Evolutionary conservation across 805 yeast species (phyloP).

Genomic region (Candida methanosorbosa): DNA sequence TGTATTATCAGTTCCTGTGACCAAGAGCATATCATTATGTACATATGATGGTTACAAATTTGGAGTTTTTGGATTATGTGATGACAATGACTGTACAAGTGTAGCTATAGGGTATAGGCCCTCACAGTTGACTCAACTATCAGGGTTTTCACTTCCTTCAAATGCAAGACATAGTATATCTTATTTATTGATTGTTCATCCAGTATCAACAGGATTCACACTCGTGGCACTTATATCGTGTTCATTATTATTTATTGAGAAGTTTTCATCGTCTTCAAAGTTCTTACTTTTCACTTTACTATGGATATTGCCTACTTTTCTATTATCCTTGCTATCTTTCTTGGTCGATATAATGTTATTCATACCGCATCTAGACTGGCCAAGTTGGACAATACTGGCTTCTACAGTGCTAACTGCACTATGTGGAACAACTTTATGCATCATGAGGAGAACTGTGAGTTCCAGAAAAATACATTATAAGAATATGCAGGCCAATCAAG

Average conservation of each 20-base stretch:
- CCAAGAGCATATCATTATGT: constrained; percentile 39
- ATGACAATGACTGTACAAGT: constrained; percentile 27
- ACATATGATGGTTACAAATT: constrained; percentile 40
- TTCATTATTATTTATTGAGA: constrained; percentile 29
- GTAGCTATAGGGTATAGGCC: constrained; percentile 35
- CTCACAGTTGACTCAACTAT: constrained; percentile 20
- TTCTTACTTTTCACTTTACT: constrained; percentile 45
- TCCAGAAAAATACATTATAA: constrained; percentile 26
- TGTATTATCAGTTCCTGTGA: constrained; percentile 52
- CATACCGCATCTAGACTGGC: constrained; percentile 65
- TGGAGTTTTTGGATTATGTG: constrained; percentile 69
- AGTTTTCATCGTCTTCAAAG: constrained; percentile 23
- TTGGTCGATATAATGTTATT: constrained; percentile 77
- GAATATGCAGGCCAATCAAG: constrained; percentile 1
- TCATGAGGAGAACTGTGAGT: constrained; percentile 59
- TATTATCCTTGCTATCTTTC: constrained; percentile 64
- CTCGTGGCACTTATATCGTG: constrained; percentile 34
- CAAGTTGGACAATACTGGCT: constrained; percentile 77
- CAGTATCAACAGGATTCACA: constrained; percentile 51
- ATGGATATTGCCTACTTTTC: constrained; percentile 58
- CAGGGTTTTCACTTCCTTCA: constrained; percentile 45
- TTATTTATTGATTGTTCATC: constrained; percentile 56
- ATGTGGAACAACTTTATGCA: constrained; percentile 58
- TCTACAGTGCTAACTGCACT: constrained; percentile 60
- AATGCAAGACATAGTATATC: constrained; percentile 52